phyloP scores from a whole-genome alignment of 306 rosid species.

The Abrus pulchellus region DNA sequence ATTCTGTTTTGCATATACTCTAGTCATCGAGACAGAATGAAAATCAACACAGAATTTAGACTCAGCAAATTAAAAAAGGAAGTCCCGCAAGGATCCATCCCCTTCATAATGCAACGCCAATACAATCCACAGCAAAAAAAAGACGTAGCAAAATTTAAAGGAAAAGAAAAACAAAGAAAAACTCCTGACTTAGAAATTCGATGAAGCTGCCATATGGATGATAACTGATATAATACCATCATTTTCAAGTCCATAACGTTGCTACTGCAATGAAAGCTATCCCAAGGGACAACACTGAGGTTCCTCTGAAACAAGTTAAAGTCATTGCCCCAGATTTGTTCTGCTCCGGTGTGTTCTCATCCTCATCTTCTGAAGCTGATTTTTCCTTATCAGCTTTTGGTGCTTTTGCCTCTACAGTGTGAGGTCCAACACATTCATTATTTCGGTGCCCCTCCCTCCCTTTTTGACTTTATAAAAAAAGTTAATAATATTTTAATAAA shows the following conservation, averaged over 20 bases:
- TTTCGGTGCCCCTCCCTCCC: too few species aligned
- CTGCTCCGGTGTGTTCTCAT: constrained; percentile 29
- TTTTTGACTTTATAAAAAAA: too few species aligned
- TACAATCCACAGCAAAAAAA: not conserved
- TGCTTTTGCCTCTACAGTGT: constrained; percentile 45
- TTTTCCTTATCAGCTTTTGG: constrained; percentile 53
- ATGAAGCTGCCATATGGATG: not conserved
- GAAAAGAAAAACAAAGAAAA: not conserved
- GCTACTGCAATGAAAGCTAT: constrained; percentile 37
- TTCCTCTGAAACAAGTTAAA: constrained; percentile 8
- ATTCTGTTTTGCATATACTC: too few species aligned
- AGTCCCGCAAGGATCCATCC: too few species aligned
- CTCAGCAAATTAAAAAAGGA: too few species aligned
- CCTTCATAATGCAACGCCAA: too few species aligned
- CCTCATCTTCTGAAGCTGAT: constrained; percentile 33
- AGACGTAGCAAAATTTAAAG: not conserved
- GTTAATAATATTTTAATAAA: too few species aligned
- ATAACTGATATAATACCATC: not conserved
- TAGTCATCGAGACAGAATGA: too few species aligned
- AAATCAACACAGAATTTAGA: too few species aligned
- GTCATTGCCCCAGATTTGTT: constrained; percentile 52
- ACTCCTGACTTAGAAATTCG: not conserved
- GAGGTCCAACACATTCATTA: too few species aligned
- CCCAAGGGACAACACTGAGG: constrained; percentile 37
- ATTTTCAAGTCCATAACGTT: not conserved